phyloP scores from a whole-genome alignment of 495 filamentous ascomycete genomes.

The Letharia columbiana region DNA sequence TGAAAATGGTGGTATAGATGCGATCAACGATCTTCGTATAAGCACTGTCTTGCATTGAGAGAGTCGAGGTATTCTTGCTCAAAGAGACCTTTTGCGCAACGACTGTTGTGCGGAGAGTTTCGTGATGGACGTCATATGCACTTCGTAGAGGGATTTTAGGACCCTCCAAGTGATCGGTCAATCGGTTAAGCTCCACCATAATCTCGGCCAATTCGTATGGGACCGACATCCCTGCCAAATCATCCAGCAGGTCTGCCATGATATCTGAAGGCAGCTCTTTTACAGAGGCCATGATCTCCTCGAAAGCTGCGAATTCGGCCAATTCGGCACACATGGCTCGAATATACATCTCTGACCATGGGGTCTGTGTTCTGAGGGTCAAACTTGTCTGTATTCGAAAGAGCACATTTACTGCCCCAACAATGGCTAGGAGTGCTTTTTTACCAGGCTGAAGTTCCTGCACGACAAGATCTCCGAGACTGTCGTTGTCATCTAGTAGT shows the following conservation, averaged over 20 bases:
- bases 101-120: slow-evolving; percentile 75
- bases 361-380: slow-evolving; percentile 32
- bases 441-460: slow-evolving; percentile 32
- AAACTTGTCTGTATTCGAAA: slow-evolving; percentile 37
- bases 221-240: background rate
- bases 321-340: slow-evolving; percentile 51
- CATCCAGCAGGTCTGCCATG: slow-evolving; percentile 14
- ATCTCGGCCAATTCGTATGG: background rate
- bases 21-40: slow-evolving; percentile 69
- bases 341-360: slow-evolving; percentile 47
- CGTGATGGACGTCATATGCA: slow-evolving; percentile 41
- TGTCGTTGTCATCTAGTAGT: slow-evolving; percentile 46
- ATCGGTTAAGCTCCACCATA: slow-evolving; percentile 15
- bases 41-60: slow-evolving; percentile 63
- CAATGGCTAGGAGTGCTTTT: slow-evolving; percentile 38
- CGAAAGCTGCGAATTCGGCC: slow-evolving; percentile 39
- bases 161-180: slow-evolving; percentile 26
- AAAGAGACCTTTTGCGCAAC: slow-evolving; percentile 81
- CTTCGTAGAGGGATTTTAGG: slow-evolving; percentile 19
- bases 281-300: slow-evolving; percentile 45
- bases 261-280: slow-evolving; percentile 42
- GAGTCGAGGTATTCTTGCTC: slow-evolving; percentile 64
- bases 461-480: slow-evolving; percentile 34
- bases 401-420: slow-evolving; percentile 41
- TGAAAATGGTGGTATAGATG: slow-evolving; percentile 47